A percentile compares a stretch with the other conserved stretches of the same genome.
Evolutionary conservation across 2,329 filamentous ascomycete genomes (phyloP).

Genomic region (Trichoderma sp.): DNA sequence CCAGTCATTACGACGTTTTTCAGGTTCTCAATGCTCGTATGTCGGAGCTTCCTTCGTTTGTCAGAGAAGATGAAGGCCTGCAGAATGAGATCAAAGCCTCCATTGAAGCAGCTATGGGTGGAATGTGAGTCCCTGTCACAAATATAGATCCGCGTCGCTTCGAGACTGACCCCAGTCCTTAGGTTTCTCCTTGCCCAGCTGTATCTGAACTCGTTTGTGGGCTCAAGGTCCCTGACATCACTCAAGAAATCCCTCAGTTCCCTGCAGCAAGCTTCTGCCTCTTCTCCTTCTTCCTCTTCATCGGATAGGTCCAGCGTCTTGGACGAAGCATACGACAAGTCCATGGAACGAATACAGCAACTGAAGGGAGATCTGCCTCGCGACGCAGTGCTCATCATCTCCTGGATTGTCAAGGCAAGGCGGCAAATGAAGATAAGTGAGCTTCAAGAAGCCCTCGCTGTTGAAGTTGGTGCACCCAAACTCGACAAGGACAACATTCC

Average conservation of each 20-base stretch:
- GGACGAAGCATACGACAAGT: constrained; percentile 46
- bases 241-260: not conserved
- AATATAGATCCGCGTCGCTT: too few species aligned
- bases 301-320: constrained; percentile 35
- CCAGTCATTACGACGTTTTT: not conserved
- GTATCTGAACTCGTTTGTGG: constrained; percentile 1
- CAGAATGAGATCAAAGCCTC: constrained; percentile 1
- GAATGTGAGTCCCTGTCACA: constrained; percentile 1
- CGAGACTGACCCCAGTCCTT: not conserved
- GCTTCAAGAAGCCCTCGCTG: constrained; percentile 48
- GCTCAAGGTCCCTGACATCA: not conserved
- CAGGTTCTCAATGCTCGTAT: not conserved
- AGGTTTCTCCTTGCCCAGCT: constrained; percentile 18
- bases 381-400: constrained; percentile 42
- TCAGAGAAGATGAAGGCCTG: not conserved
- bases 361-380: constrained; percentile 40
- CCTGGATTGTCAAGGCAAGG: constrained; percentile 46
- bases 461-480: constrained; percentile 34
- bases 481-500: constrained; percentile 38
- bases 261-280: not conserved
- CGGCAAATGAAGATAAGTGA: constrained; percentile 42
- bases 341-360: constrained; percentile 47
- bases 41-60: not conserved
- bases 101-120: not conserved
- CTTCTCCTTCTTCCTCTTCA: not conserved